phyloP scores from a whole-genome alignment of 1,284 basidiomycete species.

The Ustilago bromivora region DNA sequence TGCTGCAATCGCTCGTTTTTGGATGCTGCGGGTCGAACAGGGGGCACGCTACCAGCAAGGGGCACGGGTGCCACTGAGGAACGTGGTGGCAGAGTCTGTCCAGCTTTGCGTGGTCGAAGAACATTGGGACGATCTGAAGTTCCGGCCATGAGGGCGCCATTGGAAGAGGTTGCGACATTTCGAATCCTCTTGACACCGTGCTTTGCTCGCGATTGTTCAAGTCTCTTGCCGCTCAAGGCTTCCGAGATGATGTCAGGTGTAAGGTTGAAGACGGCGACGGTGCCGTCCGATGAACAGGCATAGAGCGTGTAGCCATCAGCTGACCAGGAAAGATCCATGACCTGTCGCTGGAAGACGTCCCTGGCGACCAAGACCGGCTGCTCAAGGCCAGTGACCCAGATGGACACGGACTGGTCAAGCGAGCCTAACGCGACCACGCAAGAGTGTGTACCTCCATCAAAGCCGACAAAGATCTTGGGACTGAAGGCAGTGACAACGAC shows the following conservation, averaged over 20 bases:
- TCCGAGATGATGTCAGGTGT: slow-evolving; percentile 83
- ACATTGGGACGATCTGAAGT: slow-evolving; percentile 53
- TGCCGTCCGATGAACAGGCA: slow-evolving; percentile 94
- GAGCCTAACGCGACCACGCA: slow-evolving; percentile 64
- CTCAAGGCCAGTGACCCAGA: slow-evolving; percentile 74
- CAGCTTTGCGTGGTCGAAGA: slow-evolving; percentile 65
- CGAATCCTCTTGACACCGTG: slow-evolving; percentile 53
- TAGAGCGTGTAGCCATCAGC: slow-evolving; percentile 90
- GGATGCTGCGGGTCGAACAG: slow-evolving; percentile 23
- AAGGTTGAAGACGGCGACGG: slow-evolving; percentile 87
- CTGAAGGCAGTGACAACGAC: slow-evolving; percentile 79
- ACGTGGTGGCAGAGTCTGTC: slow-evolving; percentile 25
- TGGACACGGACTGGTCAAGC: slow-evolving; percentile 46
- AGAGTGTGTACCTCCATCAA: slow-evolving; percentile 45
- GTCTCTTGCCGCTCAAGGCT: slow-evolving; percentile 78
- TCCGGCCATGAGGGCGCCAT: slow-evolving; percentile 8
- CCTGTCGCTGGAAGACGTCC: slow-evolving; percentile 92
- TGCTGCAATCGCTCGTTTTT: slow-evolving; percentile 61
- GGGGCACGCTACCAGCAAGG: slow-evolving; percentile 26
- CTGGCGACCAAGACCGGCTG: slow-evolving; percentile 92
- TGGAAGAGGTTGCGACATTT: slow-evolving; percentile 3
- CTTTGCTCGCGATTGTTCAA: slow-evolving; percentile 51
- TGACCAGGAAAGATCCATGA: slow-evolving; percentile 95
- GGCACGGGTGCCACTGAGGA: slow-evolving; percentile 33
- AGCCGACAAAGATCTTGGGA: slow-evolving; percentile 59